Conservation (phyloP, 495 filamentous ascomycete genomes). For the Neurospora africana region DNA sequence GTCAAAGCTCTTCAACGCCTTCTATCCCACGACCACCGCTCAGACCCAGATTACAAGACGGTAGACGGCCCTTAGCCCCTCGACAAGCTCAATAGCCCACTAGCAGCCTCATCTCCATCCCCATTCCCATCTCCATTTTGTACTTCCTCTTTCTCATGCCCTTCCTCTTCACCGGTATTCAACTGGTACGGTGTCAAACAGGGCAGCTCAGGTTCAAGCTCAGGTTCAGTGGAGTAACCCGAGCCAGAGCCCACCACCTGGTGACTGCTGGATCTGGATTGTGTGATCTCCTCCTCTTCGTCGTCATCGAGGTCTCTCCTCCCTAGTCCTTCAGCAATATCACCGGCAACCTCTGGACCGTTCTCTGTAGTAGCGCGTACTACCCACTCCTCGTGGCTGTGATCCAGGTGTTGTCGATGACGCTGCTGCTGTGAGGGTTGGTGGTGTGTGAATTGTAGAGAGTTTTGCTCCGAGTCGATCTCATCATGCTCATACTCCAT, state of each 20-base stretch:
- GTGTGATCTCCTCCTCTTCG: not conserved
- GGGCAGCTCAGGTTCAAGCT: not conserved
- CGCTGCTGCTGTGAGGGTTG: not conserved
- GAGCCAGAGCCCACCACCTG: not conserved
- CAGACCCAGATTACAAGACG: too few relatives aligned
- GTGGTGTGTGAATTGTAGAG: not conserved
- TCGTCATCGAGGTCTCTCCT: not conserved
- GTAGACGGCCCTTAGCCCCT: constrained; percentile 3
- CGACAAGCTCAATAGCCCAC: constrained; percentile 24
- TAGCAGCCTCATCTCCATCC: constrained; percentile 17
- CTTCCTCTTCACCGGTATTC: not conserved
- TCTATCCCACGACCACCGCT: not conserved
- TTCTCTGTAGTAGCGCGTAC: not conserved
- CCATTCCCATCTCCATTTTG: not conserved
- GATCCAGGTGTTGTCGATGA: not conserved
- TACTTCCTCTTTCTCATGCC: constrained; percentile 7
- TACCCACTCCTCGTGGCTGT: constrained; percentile 1
- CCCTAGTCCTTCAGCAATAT: not conserved
- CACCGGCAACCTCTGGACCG: not conserved
- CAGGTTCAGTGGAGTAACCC: not conserved
- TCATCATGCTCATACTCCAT: not conserved
- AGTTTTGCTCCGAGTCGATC: not conserved
- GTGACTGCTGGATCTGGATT: not conserved
- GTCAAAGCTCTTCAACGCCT: not conserved
- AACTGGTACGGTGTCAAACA: not conserved